These are phyloP conservation scores for Tritrichomonas musculus DNA, from an alignment of 208 protist species.

Conservation along the genomic window DNA sequence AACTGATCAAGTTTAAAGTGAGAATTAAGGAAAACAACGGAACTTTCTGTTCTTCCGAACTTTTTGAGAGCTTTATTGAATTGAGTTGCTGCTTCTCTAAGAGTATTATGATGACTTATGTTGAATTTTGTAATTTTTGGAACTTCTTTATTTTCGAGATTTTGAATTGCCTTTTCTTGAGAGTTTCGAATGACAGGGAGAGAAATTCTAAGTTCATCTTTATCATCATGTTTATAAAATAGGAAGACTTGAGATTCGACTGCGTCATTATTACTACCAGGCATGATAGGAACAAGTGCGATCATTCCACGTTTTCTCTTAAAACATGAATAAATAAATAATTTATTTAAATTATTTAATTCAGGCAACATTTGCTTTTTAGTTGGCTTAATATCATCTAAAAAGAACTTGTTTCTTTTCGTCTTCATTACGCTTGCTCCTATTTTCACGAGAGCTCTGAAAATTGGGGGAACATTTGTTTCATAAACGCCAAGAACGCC, in stretches of 20 bases:
- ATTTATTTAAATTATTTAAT: background rate
- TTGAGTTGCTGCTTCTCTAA: background rate
- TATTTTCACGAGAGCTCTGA: background rate
- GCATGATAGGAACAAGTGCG: background rate
- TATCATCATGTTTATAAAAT: background rate
- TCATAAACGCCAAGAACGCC: constrained; percentile 1
- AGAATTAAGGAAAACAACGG: background rate
- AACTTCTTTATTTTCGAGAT: background rate
- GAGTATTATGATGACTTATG: background rate
- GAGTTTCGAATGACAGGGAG: background rate
- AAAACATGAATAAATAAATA: constrained; percentile 4
- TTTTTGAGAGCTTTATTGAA: background rate
- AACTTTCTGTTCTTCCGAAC: background rate
- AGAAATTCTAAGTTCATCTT: background rate
- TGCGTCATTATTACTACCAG: background rate
- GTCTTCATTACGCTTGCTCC: background rate
- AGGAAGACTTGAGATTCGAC: background rate
- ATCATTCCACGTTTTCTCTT: background rate
- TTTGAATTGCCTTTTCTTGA: background rate
- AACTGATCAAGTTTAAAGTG: background rate
- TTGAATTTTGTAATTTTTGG: background rate
- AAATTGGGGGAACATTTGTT: background rate
- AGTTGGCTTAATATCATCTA: background rate
- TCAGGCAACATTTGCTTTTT: background rate
- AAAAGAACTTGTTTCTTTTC: background rate